Conservation (phyloP, 148 eudicot species). For the Fagopyrum esculentum region DNA sequence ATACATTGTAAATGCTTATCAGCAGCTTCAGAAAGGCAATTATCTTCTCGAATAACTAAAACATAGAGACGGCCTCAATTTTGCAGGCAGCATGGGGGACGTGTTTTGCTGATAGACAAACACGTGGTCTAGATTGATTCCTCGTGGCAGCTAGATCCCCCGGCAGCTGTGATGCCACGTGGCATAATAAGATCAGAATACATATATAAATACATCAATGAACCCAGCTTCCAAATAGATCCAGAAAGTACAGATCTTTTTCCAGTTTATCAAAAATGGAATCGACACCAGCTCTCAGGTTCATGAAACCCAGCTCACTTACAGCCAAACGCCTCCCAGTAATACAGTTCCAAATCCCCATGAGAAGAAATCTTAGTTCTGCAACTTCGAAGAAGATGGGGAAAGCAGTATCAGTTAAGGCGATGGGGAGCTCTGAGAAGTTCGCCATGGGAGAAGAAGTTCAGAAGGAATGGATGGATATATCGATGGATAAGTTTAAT, state of each 20-base stretch:
- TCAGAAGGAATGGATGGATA: slow-evolving; percentile 29
- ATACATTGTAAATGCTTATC: neutral
- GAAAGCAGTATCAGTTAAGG: neutral
- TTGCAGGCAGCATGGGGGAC: neutral
- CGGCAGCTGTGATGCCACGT: neutral
- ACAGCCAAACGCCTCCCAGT: neutral
- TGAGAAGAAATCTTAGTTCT: neutral
- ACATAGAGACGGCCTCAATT: neutral
- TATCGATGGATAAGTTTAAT: slow-evolving; percentile 18
- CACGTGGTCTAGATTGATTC: neutral
- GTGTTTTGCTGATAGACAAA: neutral
- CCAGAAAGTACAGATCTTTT: neutral
- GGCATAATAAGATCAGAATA: neutral
- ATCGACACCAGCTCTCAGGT: neutral
- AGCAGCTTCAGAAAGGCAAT: neutral
- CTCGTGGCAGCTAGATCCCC: neutral
- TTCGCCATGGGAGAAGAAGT: slow-evolving; percentile 12
- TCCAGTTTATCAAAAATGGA: neutral
- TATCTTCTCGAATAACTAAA: neutral
- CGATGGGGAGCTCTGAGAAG: neutral
- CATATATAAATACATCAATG: neutral
- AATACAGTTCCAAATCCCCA: neutral
- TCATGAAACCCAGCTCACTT: neutral
- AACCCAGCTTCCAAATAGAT: neutral
- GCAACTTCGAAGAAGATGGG: neutral